phyloP scores from a whole-genome alignment of 2,329 filamentous ascomycete species.

The Calonectria naviculata region DNA sequence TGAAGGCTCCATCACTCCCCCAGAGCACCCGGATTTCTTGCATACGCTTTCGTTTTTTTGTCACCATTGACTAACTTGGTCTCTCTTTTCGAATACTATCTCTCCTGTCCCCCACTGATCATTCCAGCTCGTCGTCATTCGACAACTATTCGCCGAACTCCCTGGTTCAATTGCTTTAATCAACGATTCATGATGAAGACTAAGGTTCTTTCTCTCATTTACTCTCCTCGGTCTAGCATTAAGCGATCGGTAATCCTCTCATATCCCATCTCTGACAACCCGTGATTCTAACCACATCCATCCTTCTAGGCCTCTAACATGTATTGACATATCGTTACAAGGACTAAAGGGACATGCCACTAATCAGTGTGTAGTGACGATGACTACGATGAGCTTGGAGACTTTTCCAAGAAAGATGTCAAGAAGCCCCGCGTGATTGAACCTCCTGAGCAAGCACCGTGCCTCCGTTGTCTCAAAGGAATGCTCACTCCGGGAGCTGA shows the following conservation, averaged over 20 bases:
- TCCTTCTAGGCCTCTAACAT: background rate
- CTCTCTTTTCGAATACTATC: background rate
- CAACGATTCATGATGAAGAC: background rate
- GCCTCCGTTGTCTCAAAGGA: background rate
- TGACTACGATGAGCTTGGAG: background rate
- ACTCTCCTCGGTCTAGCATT: background rate
- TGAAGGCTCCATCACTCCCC: background rate
- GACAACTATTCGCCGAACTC: background rate
- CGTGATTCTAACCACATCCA: background rate
- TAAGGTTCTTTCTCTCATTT: background rate
- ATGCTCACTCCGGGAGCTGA: background rate
- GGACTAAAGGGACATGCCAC: background rate
- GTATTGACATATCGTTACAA: background rate
- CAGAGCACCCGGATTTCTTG: background rate
- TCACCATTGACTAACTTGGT: background rate
- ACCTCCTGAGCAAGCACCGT: background rate
- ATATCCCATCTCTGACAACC: no score
- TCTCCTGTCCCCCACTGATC: background rate
- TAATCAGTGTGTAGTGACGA: background rate
- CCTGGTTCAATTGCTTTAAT: no score
- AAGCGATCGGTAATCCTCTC: background rate
- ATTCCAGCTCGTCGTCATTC: background rate
- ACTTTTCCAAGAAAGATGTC: background rate
- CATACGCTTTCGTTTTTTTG: no score
- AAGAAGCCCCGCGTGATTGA: background rate